Evolutionary conservation across 2,329 filamentous ascomycete genomes (phyloP), one percentile per base, ranked within the genome.

Genomic region (Cordyceps cicadae): DNA sequence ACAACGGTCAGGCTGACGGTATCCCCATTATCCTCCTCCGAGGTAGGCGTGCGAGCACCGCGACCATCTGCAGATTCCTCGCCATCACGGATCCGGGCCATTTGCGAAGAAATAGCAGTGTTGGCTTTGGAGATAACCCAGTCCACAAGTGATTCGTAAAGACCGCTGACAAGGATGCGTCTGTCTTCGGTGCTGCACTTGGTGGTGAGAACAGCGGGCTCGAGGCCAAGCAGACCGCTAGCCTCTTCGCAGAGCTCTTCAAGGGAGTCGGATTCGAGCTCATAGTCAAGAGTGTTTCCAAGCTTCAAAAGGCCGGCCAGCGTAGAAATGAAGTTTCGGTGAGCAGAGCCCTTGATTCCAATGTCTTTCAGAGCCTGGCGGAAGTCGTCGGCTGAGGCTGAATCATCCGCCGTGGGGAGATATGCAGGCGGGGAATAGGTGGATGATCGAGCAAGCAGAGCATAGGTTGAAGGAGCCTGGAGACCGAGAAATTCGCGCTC

Each of bases 101-200:
- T 84, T 66, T 97, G 90, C 3, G 80, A 79, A 1, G 85, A 81
- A 68, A 99, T 96, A 12, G 92, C 84, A 39, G 87, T 83, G 67
- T 99, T 99, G 61, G 92, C 93, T 70, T 92, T 94, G 61, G 81
- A 77, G 63, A 99, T 88, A 15, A 99, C 89, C 89, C 92, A 97
- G 70, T 97, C 94, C 0, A 99, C 92, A 29, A 97, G 79, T 14
- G 92, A 87, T 74, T 99, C 94, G 69, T 99, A 99, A 17, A 97
- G 80, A 2, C 90, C 92, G 14, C 86, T 87, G 62, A 97, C 89
- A 46, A 97, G 78, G 2, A 89, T 86, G 68, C 88, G 85, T 11
- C 94, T 86, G 62, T 97, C 94, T 63, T 92, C 85, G 0, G 92
- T 95, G 62, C 86, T 88, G 72, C 90, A 91, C 68, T 93, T 87